phyloP scores from a whole-genome alignment of 768 basidiomycete genomes.

The Wakefieldia striispora region DNA sequence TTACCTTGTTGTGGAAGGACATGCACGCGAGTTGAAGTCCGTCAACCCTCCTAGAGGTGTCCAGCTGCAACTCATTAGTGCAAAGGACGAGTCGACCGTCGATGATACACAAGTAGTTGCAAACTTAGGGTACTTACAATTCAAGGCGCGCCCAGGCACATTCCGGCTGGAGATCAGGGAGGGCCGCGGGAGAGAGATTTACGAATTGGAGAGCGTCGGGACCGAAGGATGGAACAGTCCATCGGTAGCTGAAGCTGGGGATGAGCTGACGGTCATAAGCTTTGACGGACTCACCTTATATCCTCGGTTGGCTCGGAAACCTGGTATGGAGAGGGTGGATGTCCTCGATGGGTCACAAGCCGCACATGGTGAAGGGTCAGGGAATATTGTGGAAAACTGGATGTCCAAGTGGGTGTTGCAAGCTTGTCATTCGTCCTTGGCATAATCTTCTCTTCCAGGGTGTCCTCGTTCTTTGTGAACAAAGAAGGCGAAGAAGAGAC shows the following conservation, averaged over 20 bases:
- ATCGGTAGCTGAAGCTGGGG: constrained; percentile 62
- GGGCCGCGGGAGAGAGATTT: constrained; percentile 80
- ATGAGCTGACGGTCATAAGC: constrained; percentile 77
- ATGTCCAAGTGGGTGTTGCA: constrained; percentile 46
- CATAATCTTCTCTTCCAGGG: constrained; percentile 25
- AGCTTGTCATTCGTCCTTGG: background rate
- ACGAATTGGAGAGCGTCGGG: constrained; percentile 79
- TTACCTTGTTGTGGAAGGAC: constrained; percentile 91
- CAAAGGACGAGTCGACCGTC: constrained; percentile 41
- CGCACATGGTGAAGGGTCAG: constrained; percentile 28
- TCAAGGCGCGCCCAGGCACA: constrained; percentile 89
- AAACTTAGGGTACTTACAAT: constrained; percentile 95
- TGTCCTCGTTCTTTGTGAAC: constrained; percentile 44
- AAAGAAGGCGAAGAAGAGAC: constrained; percentile 23
- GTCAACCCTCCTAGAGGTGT: constrained; percentile 82
- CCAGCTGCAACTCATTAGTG: constrained; percentile 74
- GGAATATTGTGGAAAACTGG: constrained; percentile 46
- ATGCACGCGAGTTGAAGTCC: constrained; percentile 72
- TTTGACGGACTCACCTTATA: constrained; percentile 91
- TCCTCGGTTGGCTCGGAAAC: constrained; percentile 65
- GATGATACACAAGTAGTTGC: constrained; percentile 93
- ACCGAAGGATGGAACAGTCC: constrained; percentile 88
- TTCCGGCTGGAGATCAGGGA: constrained; percentile 80
- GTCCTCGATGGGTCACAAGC: constrained; percentile 57
- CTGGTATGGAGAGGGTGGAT: constrained; percentile 80